Evolutionary conservation across 306 rosid genomes (phyloP).

Genomic region (Carpinus viminea): DNA sequence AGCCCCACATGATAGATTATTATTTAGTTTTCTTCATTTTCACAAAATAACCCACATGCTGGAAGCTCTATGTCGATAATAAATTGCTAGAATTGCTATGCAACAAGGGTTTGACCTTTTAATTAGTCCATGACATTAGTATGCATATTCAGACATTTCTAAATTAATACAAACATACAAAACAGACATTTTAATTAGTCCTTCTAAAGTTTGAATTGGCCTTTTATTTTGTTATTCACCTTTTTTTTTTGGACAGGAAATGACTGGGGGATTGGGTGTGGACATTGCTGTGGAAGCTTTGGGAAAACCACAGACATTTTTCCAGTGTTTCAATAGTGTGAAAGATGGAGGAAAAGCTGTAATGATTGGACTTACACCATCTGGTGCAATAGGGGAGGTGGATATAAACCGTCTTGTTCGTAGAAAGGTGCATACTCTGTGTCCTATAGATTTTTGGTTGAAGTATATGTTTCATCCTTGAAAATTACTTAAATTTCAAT

Average conservation of each 20-base stretch:
- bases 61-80: neutral
- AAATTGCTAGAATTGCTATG: neutral
- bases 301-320: constrained; percentile 82
- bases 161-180: neutral
- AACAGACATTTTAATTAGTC: neutral
- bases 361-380: constrained; percentile 80
- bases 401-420: constrained; percentile 95
- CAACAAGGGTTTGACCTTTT: neutral
- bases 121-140: neutral
- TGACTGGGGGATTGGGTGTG: constrained; percentile 89
- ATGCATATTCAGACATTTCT: neutral
- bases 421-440: constrained; percentile 60
- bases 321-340: constrained; percentile 80
- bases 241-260: constrained; percentile 59
- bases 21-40: no score
- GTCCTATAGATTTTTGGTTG: neutral
- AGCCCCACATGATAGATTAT: no score
- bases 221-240: constrained; percentile 13
- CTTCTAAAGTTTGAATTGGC: constrained; percentile 11
- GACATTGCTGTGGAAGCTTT: constrained; percentile 96
- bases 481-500: neutral
- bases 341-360: constrained; percentile 98
- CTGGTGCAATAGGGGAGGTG: constrained; percentile 81
- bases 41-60: no score
- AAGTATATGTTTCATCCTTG: neutral